phyloP scores from a whole-genome alignment of 2,329 filamentous ascomycete species.

The Teratosphaeria destructans region DNA sequence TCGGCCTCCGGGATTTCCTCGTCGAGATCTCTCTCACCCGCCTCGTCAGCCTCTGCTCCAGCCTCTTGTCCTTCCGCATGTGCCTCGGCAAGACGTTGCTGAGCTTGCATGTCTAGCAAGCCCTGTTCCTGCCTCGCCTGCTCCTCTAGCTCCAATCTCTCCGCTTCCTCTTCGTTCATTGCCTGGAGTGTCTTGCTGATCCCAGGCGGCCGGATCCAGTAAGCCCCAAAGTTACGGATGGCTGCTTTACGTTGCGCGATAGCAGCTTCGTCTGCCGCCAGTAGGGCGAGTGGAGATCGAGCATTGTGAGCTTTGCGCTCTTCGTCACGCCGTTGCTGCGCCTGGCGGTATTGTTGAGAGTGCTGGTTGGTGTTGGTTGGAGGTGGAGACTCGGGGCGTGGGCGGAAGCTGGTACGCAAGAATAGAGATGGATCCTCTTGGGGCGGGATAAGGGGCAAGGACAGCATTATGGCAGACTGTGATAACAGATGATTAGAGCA shows the following conservation, averaged over 20 bases:
- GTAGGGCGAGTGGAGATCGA: slow-evolving; percentile 54
- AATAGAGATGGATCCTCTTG: slow-evolving; percentile 18
- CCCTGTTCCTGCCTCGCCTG: slow-evolving; percentile 60
- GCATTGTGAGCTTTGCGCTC: slow-evolving; percentile 25
- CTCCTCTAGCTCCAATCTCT: slow-evolving; percentile 76
- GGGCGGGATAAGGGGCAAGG: slow-evolving; percentile 23
- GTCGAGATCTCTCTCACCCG: slow-evolving; percentile 34
- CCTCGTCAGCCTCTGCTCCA: slow-evolving; percentile 31
- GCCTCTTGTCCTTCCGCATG: slow-evolving; percentile 22
- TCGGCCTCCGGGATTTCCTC: slow-evolving; percentile 61
- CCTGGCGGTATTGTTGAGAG: slow-evolving; percentile 14
- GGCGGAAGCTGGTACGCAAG: slow-evolving; percentile 15
- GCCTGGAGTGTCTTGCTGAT: slow-evolving; percentile 83
- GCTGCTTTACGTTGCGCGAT: slow-evolving; percentile 68
- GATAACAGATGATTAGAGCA: background rate
- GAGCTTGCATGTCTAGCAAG: slow-evolving; percentile 59
- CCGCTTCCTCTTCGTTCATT: slow-evolving; percentile 76
- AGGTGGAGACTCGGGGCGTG: slow-evolving; percentile 18
- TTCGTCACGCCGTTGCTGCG: slow-evolving; percentile 24
- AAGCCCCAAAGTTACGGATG: slow-evolving; percentile 75
- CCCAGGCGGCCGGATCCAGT: slow-evolving; percentile 84
- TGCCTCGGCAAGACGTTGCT: slow-evolving; percentile 49
- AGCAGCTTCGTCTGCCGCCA: slow-evolving; percentile 66
- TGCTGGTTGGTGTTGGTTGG: slow-evolving; percentile 5
- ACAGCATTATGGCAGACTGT: slow-evolving; percentile 15